A percentile compares a stretch with the other conserved stretches of the same genome.
Evolutionary conservation across 1,284 basidiomycete species (phyloP).

Genomic region (Ceratorhiza oryzae-sativae): DNA sequence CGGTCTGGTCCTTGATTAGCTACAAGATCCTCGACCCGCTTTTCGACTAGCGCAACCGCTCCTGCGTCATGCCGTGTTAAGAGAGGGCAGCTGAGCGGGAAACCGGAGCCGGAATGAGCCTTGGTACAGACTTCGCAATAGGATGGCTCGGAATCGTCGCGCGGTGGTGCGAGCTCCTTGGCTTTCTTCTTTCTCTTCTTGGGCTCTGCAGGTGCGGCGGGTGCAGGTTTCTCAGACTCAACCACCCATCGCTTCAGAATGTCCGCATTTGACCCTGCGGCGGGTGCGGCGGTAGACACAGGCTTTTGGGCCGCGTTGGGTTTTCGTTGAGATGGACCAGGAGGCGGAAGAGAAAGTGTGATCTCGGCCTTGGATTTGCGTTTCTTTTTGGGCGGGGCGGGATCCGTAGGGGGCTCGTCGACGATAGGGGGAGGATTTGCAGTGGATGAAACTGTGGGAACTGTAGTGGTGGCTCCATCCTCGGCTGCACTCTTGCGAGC

Average conservation of each 20-base stretch:
- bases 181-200: slow-evolving; percentile 19
- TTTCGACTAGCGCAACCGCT: neutral
- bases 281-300: neutral
- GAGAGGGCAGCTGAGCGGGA: neutral
- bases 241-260: slow-evolving; percentile 26
- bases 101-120: neutral
- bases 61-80: neutral
- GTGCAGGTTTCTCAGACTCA: neutral
- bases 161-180: neutral
- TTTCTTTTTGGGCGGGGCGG: slow-evolving; percentile 18
- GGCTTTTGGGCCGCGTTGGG: neutral
- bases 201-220: neutral
- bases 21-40: neutral
- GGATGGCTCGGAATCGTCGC: neutral
- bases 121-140: neutral
- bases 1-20: slow-evolving; percentile 16
- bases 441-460: neutral
- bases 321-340: slow-evolving; percentile 15
- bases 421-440: neutral
- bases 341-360: slow-evolving; percentile 5
- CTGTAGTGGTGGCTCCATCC: neutral
- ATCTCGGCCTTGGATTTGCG: slow-evolving; percentile 17
- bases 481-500: slow-evolving; percentile 4
- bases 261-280: neutral
- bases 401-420: neutral